Conservation (phyloP, 2,329 filamentous ascomycete species). For the Rhynchosporium graminicola region DNA sequence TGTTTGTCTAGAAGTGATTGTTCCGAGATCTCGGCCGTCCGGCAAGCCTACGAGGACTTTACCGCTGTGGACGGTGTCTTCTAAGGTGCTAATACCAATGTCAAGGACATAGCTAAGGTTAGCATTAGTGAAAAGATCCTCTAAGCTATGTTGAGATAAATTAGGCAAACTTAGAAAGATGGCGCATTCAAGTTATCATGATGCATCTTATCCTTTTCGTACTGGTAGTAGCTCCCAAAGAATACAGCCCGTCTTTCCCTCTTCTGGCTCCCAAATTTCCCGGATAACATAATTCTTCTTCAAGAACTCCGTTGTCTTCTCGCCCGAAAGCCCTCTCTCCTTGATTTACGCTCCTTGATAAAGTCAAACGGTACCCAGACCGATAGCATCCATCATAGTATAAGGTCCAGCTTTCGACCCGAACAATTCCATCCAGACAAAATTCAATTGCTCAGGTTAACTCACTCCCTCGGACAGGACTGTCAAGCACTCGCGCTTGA, state of each 20-base stretch:
- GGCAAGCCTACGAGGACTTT: conserved; percentile 22
- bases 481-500: conserved; percentile 45
- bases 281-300: conserved; percentile 37
- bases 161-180: conserved; percentile 15
- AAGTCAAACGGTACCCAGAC: conserved; percentile 44
- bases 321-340: conserved; percentile 29
- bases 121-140: neutral
- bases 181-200: conserved; percentile 16
- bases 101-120: conserved; percentile 27
- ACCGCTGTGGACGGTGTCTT: conserved; percentile 20
- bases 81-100: conserved; percentile 20
- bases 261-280: conserved; percentile 39
- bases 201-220: neutral
- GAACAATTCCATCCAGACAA: conserved; percentile 43
- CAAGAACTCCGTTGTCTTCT: conserved; percentile 40
- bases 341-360: conserved; percentile 45
- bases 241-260: conserved; percentile 34
- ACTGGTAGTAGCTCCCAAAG: conserved; percentile 18
- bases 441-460: conserved; percentile 43
- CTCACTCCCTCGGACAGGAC: conserved; percentile 42
- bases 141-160: neutral
- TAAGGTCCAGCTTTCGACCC: conserved; percentile 43
- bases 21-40: conserved; percentile 21
- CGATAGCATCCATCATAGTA: conserved; percentile 46
- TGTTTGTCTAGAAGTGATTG: conserved; percentile 24